Evolutionary conservation across 768 basidiomycete genomes (phyloP).

Genomic region (Collybia sp.): DNA sequence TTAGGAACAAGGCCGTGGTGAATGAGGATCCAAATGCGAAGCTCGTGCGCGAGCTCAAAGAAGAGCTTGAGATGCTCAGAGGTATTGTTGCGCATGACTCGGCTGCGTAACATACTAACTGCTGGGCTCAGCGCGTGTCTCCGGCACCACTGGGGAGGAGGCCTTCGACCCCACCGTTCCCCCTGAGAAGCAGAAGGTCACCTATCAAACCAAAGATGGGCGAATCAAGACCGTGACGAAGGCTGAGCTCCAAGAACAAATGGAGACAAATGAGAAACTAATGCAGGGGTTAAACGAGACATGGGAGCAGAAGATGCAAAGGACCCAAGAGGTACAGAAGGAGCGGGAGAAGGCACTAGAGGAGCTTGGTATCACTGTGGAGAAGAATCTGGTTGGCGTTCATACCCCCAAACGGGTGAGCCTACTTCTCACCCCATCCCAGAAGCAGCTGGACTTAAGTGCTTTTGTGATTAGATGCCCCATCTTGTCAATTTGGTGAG

Average conservation of each 20-base stretch:
- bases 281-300: slow-evolving; percentile 93
- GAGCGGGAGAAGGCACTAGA: slow-evolving; percentile 97
- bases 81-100: slow-evolving; percentile 41
- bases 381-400: slow-evolving; percentile 94
- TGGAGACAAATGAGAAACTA: slow-evolving; percentile 91
- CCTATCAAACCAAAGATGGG: slow-evolving; percentile 90
- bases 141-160: slow-evolving; percentile 64
- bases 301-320: slow-evolving; percentile 91
- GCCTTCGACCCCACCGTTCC: slow-evolving; percentile 86
- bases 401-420: slow-evolving; percentile 95
- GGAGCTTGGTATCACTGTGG: slow-evolving; percentile 95
- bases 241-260: slow-evolving; percentile 95
- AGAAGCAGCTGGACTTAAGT: slow-evolving; percentile 7
- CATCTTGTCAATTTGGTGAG: slow-evolving; percentile 90
- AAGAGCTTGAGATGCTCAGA: slow-evolving; percentile 91
- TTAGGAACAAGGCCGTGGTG: slow-evolving; percentile 98
- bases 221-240: slow-evolving; percentile 94
- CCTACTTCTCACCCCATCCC: slow-evolving; percentile 15
- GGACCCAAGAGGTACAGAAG: slow-evolving; percentile 92
- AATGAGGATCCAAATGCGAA: slow-evolving; percentile 99
- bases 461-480: slow-evolving; percentile 63
- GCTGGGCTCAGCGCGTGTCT: slow-evolving; percentile 57
- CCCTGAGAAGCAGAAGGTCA: slow-evolving; percentile 92
- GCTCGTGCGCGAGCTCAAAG: slow-evolving; percentile 97
- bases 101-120: slow-evolving; percentile 8